These are phyloP conservation scores for Diaporthe ilicicola DNA, from an alignment of 2,329 filamentous ascomycete genomes.

Conservation along the genomic window DNA sequence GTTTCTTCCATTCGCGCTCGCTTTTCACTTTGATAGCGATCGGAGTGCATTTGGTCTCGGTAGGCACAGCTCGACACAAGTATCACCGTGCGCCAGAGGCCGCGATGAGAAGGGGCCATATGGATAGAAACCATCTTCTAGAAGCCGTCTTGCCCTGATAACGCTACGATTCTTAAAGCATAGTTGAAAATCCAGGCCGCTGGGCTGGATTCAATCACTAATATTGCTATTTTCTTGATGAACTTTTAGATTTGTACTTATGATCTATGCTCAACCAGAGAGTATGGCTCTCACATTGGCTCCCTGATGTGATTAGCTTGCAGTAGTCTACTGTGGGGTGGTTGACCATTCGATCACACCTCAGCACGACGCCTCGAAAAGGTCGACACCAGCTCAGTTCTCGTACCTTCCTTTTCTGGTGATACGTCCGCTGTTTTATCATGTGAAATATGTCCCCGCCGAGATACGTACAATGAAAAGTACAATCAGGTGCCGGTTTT, in stretches of 20 bases:
- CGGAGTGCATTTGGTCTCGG: too few relatives aligned
- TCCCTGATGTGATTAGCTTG: background rate
- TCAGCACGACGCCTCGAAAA: background rate
- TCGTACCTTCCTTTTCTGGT: slow-evolving; percentile 13
- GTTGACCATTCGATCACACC: slow-evolving; percentile 4
- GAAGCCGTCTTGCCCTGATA: background rate
- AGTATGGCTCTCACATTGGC: background rate
- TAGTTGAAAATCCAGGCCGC: too few relatives aligned
- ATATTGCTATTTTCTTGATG: background rate
- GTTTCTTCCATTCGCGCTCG: too few relatives aligned
- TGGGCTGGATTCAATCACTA: too few relatives aligned
- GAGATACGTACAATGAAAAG: background rate
- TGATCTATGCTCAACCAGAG: background rate
- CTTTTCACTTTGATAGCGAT: too few relatives aligned
- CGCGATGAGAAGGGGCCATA: too few relatives aligned
- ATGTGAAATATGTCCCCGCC: background rate
- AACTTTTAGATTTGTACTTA: background rate
- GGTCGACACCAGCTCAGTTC: background rate
- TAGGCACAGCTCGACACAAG: too few relatives aligned
- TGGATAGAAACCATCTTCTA: too few relatives aligned
- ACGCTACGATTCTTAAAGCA: background rate
- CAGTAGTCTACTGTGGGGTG: background rate
- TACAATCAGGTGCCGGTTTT: background rate
- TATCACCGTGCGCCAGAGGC: too few relatives aligned
- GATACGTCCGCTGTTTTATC: background rate